A percentile compares a stretch with the other conserved stretches of the same genome.
Evolutionary conservation across 179 eudicot species (phyloP).

Genomic region (Spergularia azorica): DNA sequence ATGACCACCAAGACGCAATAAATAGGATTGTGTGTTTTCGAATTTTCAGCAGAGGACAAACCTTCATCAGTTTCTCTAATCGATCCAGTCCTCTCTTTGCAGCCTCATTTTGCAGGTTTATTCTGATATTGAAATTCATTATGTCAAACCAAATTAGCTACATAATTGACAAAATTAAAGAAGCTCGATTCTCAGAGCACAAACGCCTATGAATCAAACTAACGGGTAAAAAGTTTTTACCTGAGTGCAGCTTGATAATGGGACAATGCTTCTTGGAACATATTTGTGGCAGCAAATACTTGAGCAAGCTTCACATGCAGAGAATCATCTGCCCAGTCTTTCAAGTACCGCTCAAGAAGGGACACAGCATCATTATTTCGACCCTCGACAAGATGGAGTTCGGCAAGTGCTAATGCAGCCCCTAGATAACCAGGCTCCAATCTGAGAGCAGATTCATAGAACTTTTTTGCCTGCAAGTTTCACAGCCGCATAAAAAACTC

Average conservation of each 20-base stretch:
- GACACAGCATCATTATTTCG: conserved; percentile 91
- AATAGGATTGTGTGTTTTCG: not conserved
- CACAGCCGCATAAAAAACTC: not conserved
- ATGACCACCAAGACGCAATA: not conserved
- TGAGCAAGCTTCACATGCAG: conserved; percentile 97
- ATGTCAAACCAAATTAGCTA: not conserved
- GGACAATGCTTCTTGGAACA: conserved; percentile 88
- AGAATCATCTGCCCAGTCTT: conserved; percentile 98
- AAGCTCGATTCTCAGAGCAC: not conserved
- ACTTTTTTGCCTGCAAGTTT: conserved; percentile 75
- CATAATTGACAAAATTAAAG: not conserved
- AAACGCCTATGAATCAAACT: not conserved
- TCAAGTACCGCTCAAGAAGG: conserved; percentile 87
- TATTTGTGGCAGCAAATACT: conserved; percentile 90
- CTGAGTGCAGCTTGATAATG: conserved; percentile 94
- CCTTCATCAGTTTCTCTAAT: conserved; percentile 96
- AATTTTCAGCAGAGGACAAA: conserved; percentile 28
- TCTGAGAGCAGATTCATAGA: conserved; percentile 92
- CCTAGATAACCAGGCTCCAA: conserved; percentile 95
- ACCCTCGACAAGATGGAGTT: conserved; percentile 90
- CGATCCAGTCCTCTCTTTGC: conserved; percentile 91
- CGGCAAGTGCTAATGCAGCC: conserved; percentile 94
- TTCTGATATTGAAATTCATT: conserved; percentile 42
- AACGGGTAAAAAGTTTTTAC: conserved; percentile 30
- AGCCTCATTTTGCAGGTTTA: conserved; percentile 84